Evolutionary conservation across 495 filamentous ascomycete species (phyloP).

Genomic region (Aspergillus sparsus): DNA sequence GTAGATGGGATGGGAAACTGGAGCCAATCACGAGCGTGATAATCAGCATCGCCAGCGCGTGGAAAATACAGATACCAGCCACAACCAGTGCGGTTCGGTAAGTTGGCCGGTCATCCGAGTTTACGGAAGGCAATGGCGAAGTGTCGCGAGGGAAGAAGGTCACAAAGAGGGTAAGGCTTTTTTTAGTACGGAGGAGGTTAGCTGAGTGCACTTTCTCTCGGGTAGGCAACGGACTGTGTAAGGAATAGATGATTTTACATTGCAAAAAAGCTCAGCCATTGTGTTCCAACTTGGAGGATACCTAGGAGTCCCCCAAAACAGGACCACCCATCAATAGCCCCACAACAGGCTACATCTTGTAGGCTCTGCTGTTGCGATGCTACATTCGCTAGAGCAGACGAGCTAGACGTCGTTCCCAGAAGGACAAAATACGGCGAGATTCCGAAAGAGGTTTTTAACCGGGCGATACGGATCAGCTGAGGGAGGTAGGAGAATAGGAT

Average conservation of each 20-base stretch:
- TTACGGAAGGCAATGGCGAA: conserved; percentile 40
- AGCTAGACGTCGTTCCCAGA: conserved; percentile 84
- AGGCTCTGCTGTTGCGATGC: conserved; percentile 75
- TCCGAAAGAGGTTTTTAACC: conserved; percentile 84
- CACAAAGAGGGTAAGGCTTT: conserved; percentile 75
- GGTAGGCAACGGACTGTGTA: neutral
- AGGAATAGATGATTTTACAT: conserved; percentile 62
- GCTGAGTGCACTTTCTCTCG: neutral
- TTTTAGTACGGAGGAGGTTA: conserved; percentile 30
- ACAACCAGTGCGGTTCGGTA: conserved; percentile 76
- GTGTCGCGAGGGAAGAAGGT: conserved; percentile 76
- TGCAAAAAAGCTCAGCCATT: conserved; percentile 87
- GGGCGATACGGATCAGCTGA: conserved; percentile 89
- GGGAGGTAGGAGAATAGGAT: conserved; percentile 93
- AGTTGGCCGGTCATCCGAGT: conserved; percentile 49
- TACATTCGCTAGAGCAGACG: conserved; percentile 88
- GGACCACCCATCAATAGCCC: conserved; percentile 72
- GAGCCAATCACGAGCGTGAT: conserved; percentile 63
- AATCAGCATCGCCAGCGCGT: conserved; percentile 67
- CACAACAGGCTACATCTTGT: conserved; percentile 81
- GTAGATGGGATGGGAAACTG: conserved; percentile 57
- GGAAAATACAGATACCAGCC: conserved; percentile 65
- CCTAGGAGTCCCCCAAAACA: conserved; percentile 85
- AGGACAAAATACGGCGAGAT: conserved; percentile 94
- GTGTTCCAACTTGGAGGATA: conserved; percentile 83